Evolutionary conservation across 1,139 yeast species (phyloP), one percentile per base, ranked within the genome.

Genomic region (Pichia kudriavzevii): DNA sequence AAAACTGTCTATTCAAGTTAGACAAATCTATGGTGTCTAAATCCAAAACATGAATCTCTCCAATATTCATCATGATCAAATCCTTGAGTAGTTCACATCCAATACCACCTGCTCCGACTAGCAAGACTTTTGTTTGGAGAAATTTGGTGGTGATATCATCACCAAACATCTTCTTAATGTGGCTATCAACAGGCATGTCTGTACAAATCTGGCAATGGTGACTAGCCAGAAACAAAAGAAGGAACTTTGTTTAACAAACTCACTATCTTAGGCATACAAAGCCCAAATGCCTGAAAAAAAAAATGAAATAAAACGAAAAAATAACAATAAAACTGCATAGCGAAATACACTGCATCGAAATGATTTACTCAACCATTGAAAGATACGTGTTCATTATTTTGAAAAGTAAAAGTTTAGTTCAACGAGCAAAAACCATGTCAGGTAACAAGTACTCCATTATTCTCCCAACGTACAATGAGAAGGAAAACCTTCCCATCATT

Each of bases 21-120:
- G 95, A 80, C 16, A 91, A 60, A 52, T 91, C 97, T 40, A 91
- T 85, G 2, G 97, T 91, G 56, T 93, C 99, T 39, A 93, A 67
- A 58, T 93, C 99, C 15, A 88, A 93, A 19, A 93, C 71, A 52
- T 88, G 95, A 37, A 93, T 80, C 50, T 84, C 94, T 4, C 94
- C 93, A 48, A 82, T 80, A 3, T 94, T 94, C 47, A 85, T 69
- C 44, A 88, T 61, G 7, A 87, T 77, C 35, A 93, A 65, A 53
- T 93, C 84, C 55, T 93, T 93, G 41, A 93, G 65, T 27, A 93
- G 64, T 58, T 93, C 99, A 58, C 97, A 93, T 4, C 99, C 99
- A 45, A 93, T 88, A n/a, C 99, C 99, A 20, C 99, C 99, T 1
- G 98, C 96, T 4, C 99, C 98, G 1, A 93, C 95, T 64, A 93